phyloP scores from a whole-genome alignment of 306 rosid species.

The Canavalia ensiformis region DNA sequence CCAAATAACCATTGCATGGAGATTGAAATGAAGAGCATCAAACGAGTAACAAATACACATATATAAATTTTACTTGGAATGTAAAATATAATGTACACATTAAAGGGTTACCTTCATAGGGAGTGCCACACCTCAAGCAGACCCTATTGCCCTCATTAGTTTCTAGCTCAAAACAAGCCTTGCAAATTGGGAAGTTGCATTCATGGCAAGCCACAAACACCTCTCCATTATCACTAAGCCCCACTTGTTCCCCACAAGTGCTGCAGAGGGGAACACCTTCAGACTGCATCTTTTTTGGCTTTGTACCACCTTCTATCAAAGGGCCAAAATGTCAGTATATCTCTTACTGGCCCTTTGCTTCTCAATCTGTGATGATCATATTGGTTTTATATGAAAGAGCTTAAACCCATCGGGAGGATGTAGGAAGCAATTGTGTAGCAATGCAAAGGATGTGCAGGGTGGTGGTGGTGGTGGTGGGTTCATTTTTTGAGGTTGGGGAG shows the following conservation, averaged over 20 bases:
- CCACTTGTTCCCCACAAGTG: slow-evolving; percentile 82
- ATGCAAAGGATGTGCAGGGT: slow-evolving; percentile 43
- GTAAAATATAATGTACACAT: slow-evolving; percentile 12
- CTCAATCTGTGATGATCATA: slow-evolving; percentile 22
- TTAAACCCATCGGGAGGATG: slow-evolving; percentile 37
- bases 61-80: neutral
- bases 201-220: slow-evolving; percentile 77
- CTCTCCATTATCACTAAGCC: slow-evolving; percentile 72
- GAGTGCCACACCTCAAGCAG: slow-evolving; percentile 80
- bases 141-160: slow-evolving; percentile 69
- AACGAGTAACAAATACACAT: slow-evolving; percentile 13
- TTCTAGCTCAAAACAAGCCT: slow-evolving; percentile 70
- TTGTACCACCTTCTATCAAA: slow-evolving; percentile 28
- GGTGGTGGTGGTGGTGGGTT: slow-evolving; percentile 66
- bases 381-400: slow-evolving; percentile 59
- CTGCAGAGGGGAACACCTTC: slow-evolving; percentile 70
- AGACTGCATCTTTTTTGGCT: slow-evolving; percentile 69
- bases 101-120: slow-evolving; percentile 66
- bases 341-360: slow-evolving; percentile 41
- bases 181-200: slow-evolving; percentile 85
- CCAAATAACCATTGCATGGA: slow-evolving; percentile 10
- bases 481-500: slow-evolving; percentile 70
- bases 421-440: slow-evolving; percentile 45
- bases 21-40: slow-evolving; percentile 7
- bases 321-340: slow-evolving; percentile 34